Evolutionary conservation across 2,329 filamentous ascomycete species (phyloP), one percentile per base, ranked within the genome.

Genomic region (Colletotrichum acutatum): DNA sequence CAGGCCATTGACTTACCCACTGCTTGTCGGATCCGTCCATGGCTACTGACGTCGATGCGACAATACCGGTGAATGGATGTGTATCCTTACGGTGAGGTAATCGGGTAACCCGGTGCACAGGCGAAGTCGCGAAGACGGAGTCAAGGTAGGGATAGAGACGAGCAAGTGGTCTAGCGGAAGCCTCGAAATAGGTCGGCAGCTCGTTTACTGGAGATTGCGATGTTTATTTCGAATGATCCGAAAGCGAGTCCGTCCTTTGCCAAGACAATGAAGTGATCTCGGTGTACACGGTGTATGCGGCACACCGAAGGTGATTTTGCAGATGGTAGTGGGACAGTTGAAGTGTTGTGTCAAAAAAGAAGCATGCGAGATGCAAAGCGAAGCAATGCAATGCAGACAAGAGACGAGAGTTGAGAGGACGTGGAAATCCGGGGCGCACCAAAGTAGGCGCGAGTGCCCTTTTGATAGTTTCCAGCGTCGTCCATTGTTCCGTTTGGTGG

Each of bases 11-110:
- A 81, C 83, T 78, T 80, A 88, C 86, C 86, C 86, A 88, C 75
- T 86, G 81, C 80, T 89, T 88, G 78, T 87, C 85, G 69, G 71
- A 68, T 16, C 78, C 76, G 67, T 79, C 78, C 75, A 64, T 62
- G 59, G 64, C 26, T 61, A 37, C 37, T 30, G 66, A 52, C 32
- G 42, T 64, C 11, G 24, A 56, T n/a, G 60, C 28, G 37, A 42
- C 19, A 11, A 46, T 49, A 37, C 52, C 9, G 24, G 3, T 30
- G 22, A 19, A 22, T 30, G 24, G 16, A 52, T 16, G 37, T 42
- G 12, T 52, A 19, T 16, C 37, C 37, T 42, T 42, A 19, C 16
- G 28, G 49, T 26, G 19, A 54, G 30, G 19, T 56, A 30, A 49
- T 65, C 28, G 54, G 42, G 54, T 37, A n/a, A 22, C 14, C 32